phyloP scores from a whole-genome alignment of 768 basidiomycete species.

The Suillus subalutaceus region DNA sequence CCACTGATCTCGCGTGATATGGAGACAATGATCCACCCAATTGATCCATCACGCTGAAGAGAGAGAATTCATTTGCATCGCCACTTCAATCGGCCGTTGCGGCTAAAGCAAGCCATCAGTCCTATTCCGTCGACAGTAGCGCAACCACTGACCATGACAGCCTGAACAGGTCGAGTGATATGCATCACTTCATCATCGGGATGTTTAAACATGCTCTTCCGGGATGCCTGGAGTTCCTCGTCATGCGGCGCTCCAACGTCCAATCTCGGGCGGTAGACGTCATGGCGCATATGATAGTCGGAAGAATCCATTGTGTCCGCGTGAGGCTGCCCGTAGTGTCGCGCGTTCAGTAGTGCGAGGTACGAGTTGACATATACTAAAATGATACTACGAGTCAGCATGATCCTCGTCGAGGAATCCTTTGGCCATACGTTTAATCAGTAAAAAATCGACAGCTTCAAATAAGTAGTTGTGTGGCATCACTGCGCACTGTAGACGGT shows the following conservation, averaged over 20 bases:
- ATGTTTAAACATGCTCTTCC: background rate
- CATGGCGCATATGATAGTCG: background rate
- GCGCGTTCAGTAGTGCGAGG: slow-evolving; percentile 6
- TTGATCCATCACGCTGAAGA: background rate
- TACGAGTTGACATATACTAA: slow-evolving; percentile 11
- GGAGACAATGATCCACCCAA: no score
- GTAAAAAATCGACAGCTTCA: no score
- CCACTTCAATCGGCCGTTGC: background rate
- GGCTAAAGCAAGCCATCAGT: background rate
- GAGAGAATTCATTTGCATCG: background rate
- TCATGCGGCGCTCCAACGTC: no score
- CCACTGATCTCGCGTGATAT: background rate
- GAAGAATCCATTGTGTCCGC: no score
- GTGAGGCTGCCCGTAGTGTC: background rate
- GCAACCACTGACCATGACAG: background rate
- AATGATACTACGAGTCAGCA: background rate
- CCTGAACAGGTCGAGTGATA: background rate
- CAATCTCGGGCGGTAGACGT: background rate
- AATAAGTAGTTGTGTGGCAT: background rate
- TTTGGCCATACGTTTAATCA: background rate
- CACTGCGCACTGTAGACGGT: background rate
- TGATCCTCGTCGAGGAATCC: background rate
- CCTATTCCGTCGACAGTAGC: background rate
- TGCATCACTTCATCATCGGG: background rate
- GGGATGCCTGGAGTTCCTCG: background rate